These are phyloP conservation scores for Amborella trichopoda DNA, from an alignment of 164 flowering plant genomes.

Conservation along the genomic window DNA sequence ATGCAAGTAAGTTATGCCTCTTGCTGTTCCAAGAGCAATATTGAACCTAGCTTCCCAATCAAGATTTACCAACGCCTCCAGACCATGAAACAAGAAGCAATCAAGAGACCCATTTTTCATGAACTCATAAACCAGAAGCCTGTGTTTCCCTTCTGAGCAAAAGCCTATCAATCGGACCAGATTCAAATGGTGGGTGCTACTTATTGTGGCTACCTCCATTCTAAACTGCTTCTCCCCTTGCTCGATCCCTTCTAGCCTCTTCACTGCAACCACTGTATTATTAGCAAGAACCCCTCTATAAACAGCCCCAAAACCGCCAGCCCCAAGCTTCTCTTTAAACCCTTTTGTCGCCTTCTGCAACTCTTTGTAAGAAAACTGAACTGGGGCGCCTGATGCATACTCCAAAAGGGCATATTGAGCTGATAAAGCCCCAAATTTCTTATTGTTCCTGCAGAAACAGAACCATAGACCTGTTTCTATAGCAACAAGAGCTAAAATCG, in stretches of 20 bases:
- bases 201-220: constrained; percentile 33
- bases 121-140: constrained; percentile 30
- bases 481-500: constrained; percentile 5
- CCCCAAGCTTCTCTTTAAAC: constrained; percentile 27
- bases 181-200: constrained; percentile 32
- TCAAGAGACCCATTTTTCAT: constrained; percentile 30
- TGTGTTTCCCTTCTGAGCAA: constrained; percentile 32
- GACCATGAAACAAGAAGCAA: constrained; percentile 14
- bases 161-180: constrained; percentile 28
- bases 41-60: constrained; percentile 54
- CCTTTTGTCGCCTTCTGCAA: constrained; percentile 27
- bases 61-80: constrained; percentile 30
- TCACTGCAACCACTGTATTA: constrained; percentile 23
- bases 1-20: constrained; percentile 75
- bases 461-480: constrained; percentile 20
- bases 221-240: constrained; percentile 32
- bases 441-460: constrained; percentile 18
- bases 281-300: constrained; percentile 23
- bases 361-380: constrained; percentile 27
- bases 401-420: constrained; percentile 25
- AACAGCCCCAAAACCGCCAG: constrained; percentile 27
- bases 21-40: constrained; percentile 71
- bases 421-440: constrained; percentile 17
- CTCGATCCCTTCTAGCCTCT: constrained; percentile 30
- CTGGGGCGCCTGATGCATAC: constrained; percentile 34